A percentile compares a stretch with the other conserved stretches of the same genome.
These are phyloP conservation scores for Phytophthora pistaciae DNA, from an alignment of 352 stramenopile genomes.

Conservation along the genomic window DNA sequence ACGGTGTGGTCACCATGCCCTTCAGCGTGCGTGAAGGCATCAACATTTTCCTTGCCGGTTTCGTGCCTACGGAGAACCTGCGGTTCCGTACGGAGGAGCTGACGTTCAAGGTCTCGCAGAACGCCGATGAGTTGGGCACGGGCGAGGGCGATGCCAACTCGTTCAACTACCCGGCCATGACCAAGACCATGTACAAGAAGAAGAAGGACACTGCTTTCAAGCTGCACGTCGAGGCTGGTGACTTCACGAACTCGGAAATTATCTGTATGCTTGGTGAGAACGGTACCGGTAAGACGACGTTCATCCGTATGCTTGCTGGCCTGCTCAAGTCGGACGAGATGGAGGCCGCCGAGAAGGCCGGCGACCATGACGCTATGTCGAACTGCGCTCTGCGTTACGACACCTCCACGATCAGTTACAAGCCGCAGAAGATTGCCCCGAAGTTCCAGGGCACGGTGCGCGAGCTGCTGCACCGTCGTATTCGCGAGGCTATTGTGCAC, in stretches of 20 bases:
- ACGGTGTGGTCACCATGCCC: constrained; percentile 99
- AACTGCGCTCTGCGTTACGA: constrained; percentile 86
- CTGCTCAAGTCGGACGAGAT: constrained; percentile 99
- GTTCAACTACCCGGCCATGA: constrained; percentile 99
- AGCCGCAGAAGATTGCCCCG: constrained; percentile 99
- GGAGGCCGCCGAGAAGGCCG: constrained; percentile 75
- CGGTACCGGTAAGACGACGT: constrained; percentile 99
- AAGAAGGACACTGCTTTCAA: constrained; percentile 96
- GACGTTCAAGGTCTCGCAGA: constrained; percentile 98
- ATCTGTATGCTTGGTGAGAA: constrained; percentile 99
- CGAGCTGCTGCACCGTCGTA: constrained; percentile 98
- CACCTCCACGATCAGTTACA: constrained; percentile 95
- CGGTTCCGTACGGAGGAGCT: constrained; percentile 99
- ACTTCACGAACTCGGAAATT: constrained; percentile 99
- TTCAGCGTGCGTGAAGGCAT: constrained; percentile 99
- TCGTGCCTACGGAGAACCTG: constrained; percentile 99
- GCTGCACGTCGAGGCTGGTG: constrained; percentile 97
- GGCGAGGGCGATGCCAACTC: constrained; percentile 91
- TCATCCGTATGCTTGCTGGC: constrained; percentile 99
- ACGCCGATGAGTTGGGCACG: constrained; percentile 85
- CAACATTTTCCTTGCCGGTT: constrained; percentile 99
- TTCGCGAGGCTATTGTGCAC: constrained; percentile 98
- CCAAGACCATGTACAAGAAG: constrained; percentile 97
- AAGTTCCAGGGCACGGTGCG: constrained; percentile 97
- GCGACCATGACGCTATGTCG: constrained; percentile 79